These are phyloP conservation scores for Asclepias syriaca DNA, from an alignment of 257 asterid species.

Conservation along the genomic window DNA sequence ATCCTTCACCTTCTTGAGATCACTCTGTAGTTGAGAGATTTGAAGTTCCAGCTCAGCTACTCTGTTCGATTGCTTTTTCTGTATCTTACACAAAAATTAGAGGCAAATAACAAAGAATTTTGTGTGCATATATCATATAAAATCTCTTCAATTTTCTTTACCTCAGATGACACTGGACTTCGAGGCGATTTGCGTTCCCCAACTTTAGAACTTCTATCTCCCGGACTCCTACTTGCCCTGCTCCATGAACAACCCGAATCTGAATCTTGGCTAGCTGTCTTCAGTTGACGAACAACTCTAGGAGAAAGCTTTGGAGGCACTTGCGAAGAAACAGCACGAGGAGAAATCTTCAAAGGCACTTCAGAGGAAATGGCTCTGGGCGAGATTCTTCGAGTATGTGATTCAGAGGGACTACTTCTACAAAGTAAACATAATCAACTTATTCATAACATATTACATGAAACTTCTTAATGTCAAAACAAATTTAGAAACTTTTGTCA, in stretches of 20 bases:
- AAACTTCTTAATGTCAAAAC: not conserved
- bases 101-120: not conserved
- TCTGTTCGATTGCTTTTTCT: slow-evolving; percentile 51
- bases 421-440: slow-evolving; percentile 6
- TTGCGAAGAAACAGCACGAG: slow-evolving; percentile 30
- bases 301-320: slow-evolving; percentile 47
- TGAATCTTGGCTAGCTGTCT: slow-evolving; percentile 44
- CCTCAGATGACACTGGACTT: slow-evolving; percentile 66
- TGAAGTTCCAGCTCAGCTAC: slow-evolving; percentile 66
- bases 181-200: slow-evolving; percentile 46
- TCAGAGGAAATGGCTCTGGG: slow-evolving; percentile 29
- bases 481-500: not conserved
- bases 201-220: slow-evolving; percentile 59
- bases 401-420: slow-evolving; percentile 50
- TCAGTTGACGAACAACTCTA: slow-evolving; percentile 68
- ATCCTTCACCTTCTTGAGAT: slow-evolving; percentile 63
- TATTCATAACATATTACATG: not conserved
- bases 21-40: slow-evolving; percentile 71
- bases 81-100: slow-evolving; percentile 13
- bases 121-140: not conserved
- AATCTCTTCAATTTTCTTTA: slow-evolving; percentile 9
- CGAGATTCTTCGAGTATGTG: slow-evolving; percentile 30
- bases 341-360: slow-evolving; percentile 27
- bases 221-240: slow-evolving; percentile 40
- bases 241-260: slow-evolving; percentile 46